Evolutionary conservation across 169 alveolate genomes (phyloP), one percentile per base, ranked within the genome.

Genomic region (Plasmodium sp.): DNA sequence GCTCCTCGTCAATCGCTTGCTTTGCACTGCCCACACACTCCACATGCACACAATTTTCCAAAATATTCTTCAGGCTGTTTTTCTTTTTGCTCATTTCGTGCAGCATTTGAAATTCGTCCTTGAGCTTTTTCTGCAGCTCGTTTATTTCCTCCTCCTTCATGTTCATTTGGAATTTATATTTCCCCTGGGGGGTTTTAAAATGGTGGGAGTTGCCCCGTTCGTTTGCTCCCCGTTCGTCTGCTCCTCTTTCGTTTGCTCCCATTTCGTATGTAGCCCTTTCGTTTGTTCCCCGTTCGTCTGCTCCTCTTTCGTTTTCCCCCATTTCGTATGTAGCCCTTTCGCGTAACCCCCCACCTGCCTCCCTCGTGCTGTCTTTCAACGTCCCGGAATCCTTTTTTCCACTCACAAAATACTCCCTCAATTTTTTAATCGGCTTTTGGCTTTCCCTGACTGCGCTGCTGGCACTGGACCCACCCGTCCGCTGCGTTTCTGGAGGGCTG

Each of bases 101-200:
- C 80, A 88, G 18, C 34, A 79, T 81, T 80, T 79, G 81, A 88
- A 88, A 80, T 62, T 88, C 90, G 12, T 88, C 58, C 36, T 56
- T 88, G 79, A 79, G 58, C 72, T 80, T 88, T 56, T 88, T 31
- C 82, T 79, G 81, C 6, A 88, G 51, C 51, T 88, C 75, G 39
- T 67, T 79, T 77, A 88, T 16, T 88, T 88, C 94, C 43, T 51
- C 48, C 34, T 88, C 91, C 34, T 88, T 54, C 90, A 79, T 88
- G 56, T 62, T 67, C 83, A 62, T 80, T 39, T 88, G 82, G 43
- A 58, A 80, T 88, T 88, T 88, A 43, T 88, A 88, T 88, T 80
- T 77, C 51, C 73, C 88, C 51, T 71, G 81, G 18, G 58, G 22
- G 41, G 56, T 41, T 74, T 88, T 80, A 43, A 80, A 88, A 77